Evolutionary conservation across 78 protist genomes (phyloP).

Genomic region (Emiliania huxleyi): DNA sequence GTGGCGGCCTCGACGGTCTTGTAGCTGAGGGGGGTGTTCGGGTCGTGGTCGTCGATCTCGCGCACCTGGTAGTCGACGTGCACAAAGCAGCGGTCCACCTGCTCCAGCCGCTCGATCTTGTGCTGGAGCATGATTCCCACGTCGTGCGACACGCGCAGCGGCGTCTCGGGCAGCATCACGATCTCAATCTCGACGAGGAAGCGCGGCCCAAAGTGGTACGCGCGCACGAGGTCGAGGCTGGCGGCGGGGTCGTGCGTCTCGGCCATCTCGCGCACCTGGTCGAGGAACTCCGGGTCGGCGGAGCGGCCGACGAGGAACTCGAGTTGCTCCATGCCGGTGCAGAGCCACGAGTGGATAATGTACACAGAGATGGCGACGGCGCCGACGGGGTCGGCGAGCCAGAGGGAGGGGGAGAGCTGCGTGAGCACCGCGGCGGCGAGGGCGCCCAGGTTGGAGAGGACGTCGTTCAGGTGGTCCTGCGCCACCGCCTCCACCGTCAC

Average conservation of each 20-base stretch:
- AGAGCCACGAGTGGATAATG: not conserved
- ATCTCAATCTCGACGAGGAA: slow-evolving; percentile 3
- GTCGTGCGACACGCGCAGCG: not conserved
- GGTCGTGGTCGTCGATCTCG: not conserved
- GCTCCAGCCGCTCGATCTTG: not conserved
- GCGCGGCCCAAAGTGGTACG: not conserved
- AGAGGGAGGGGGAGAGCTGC: not conserved
- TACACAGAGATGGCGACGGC: not conserved
- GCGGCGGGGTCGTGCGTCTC: not conserved
- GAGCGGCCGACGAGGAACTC: not conserved
- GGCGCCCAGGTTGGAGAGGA: not conserved
- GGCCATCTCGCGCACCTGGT: not conserved
- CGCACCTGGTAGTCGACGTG: not conserved
- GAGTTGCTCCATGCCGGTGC: not conserved
- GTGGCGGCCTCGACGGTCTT: not conserved
- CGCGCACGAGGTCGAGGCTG: not conserved
- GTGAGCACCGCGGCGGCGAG: not conserved
- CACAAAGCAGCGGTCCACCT: not conserved
- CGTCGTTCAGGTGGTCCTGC: not conserved
- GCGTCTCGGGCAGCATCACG: not conserved
- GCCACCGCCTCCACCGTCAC: not conserved
- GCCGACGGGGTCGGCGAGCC: not conserved
- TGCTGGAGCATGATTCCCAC: not conserved
- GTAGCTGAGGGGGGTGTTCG: not conserved
- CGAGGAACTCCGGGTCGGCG: not conserved